Evolutionary conservation across 495 filamentous ascomycete genomes (phyloP), one percentile per base, ranked within the genome.

Genomic region (Evansstolkia leycettana): DNA sequence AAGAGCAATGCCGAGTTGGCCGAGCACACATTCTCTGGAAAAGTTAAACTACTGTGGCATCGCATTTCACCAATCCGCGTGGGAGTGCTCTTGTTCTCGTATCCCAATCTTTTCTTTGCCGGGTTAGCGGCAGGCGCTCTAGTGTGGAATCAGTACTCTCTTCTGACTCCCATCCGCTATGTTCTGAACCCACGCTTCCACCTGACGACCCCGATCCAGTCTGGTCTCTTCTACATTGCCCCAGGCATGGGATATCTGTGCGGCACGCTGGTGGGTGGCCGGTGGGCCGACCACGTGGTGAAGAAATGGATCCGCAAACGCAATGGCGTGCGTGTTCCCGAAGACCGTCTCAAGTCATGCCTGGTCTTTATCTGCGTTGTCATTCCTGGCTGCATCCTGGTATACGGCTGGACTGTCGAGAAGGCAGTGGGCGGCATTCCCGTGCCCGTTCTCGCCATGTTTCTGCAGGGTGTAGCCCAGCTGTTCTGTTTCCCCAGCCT

Each of bases 391-490:
- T 80, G 75, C 46, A 72, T 84, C 44, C 62, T 84, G 11, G 52
- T 82, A 7, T 85, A 84, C 43, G 80, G 80, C 11, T 84, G 81
- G 78, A 69, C 67, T 3, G 64, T 86, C 4, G 75, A 86, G 45
- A 73, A 76, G 46, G 51, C 61, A 24, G 65, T 71, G 5, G 80
- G 80, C 15, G 80, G 77, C 1, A 70, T 86, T 19, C 66, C 76
- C 2, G 55, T 84, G 5, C 77, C 78, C 1, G 75, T 83, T 0
- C 59, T 84, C 10, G 69, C 70, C 36, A 78, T 84, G 65, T 84
- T 83, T 45, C 24, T 78, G 3, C 78, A 84, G 49, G 81, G 80
- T 7, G 67, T 82, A 1, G 76, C 73, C 0, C 78, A 84, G 52
- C 60, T 84, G 1, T 81, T 84, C 52, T 80, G 72, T 57, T 84